A percentile compares a stretch with the other conserved stretches of the same genome.
Conservation (phyloP, 208 protist genomes). For the Leishmania gerbilli region DNA sequence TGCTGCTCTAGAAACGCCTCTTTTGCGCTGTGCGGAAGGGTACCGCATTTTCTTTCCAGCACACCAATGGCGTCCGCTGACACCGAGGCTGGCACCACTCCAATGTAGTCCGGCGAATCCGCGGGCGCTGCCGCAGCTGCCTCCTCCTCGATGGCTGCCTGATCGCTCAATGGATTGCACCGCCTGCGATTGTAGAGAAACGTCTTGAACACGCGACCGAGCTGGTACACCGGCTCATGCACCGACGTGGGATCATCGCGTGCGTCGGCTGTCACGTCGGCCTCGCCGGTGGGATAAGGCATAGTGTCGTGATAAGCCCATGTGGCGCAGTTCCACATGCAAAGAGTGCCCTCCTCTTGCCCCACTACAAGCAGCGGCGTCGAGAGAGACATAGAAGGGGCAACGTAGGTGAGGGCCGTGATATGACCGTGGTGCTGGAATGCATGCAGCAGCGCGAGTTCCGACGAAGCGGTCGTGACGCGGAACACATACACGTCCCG, state of each 20-base stretch:
- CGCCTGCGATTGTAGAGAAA: conserved; percentile 43
- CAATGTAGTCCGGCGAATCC: neutral
- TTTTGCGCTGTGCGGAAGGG: neutral
- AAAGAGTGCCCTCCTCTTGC: conserved; percentile 48
- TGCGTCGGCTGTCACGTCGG: conserved; percentile 37
- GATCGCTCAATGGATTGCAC: conserved; percentile 1
- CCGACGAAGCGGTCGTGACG: conserved; percentile 9
- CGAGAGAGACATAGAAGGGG: conserved; percentile 16
- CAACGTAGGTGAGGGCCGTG: conserved; percentile 17
- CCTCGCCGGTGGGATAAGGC: conserved; percentile 38
- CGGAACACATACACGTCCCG: conserved; percentile 30
- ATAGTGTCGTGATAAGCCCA: conserved; percentile 45
- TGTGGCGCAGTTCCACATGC: conserved; percentile 28
- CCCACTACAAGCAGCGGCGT: conserved; percentile 37
- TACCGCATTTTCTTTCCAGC: conserved; percentile 12
- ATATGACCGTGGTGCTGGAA: conserved; percentile 24
- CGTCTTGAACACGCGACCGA: conserved; percentile 26
- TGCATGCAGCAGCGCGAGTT: conserved; percentile 26
- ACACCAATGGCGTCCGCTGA: conserved; percentile 6
- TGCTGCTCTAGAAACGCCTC: neutral
- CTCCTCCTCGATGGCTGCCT: neutral
- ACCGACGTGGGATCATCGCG: neutral
- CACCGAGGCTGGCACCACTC: conserved; percentile 13
- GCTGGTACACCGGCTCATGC: conserved; percentile 28
- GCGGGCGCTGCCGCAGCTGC: neutral